Base-by-base conservation (phyloP, 352 stramenopile species). In the Pythium utonaiense region DNA sequence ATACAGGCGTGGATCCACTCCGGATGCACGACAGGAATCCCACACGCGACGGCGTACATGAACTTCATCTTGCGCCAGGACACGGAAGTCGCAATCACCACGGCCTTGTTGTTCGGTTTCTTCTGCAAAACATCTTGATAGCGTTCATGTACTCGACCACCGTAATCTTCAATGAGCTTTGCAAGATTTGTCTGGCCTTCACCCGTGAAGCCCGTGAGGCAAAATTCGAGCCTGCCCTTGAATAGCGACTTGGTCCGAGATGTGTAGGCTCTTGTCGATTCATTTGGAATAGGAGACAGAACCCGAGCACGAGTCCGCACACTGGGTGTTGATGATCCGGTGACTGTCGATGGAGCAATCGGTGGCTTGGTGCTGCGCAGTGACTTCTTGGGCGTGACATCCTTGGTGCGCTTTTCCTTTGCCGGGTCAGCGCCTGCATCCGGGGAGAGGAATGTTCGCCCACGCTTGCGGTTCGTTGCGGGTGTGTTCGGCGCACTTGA, bases 61-160 rank as follows among this genome's bases (percentile, higher is more conserved):
- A 91, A 90, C 71, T 94, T 94, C 36, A 78, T 73, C 25, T 91
- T 91, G 17, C 85, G 77, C 78, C 80, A 92, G 7, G 82, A 83
- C 17, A 88, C 71, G 3, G 82, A 74, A 0, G 80, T 94, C 12
- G 82, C 79, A 19, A 94, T 89, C 25, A 93, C 78, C 7, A 91
- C 76, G 0, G 74, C 77, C 53, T 89, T 89, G 0, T 41, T 16
- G 40, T 82, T 87, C 22, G 60, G 67, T 14, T 45, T 30, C 38
- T 71, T 75, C 19, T 74, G 69, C 4, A 89, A 33, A 10, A 86
- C 52, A 53, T 89, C 75, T 41, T 86, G 61, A 27, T 79, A 70
- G 2, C 66, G 64, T 16, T 84, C 72, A 8, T 57, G 60, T 12
- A 93, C 66, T 56, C 82, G 83, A 9, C 80, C 83, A 19, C 83